A percentile compares a stretch with the other conserved stretches of the same genome.
Conservation (phyloP, 1,284 basidiomycete species). For the Kalmanozyma brasiliensis region DNA sequence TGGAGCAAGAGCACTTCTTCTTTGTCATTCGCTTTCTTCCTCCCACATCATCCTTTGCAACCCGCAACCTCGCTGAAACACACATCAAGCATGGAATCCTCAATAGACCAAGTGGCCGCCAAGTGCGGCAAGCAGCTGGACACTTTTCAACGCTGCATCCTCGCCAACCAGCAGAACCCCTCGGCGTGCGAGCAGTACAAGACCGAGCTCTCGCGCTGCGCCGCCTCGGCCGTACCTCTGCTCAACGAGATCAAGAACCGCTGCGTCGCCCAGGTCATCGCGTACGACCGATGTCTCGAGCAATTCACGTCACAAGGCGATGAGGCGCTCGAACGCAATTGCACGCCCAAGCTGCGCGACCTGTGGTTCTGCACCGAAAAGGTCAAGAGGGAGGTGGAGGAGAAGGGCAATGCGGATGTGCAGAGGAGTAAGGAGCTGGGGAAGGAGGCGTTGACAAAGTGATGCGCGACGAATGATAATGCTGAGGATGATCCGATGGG, state of each 20-base stretch:
- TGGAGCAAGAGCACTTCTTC: conserved; percentile 15
- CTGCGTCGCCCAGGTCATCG: conserved; percentile 53
- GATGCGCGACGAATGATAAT: neutral
- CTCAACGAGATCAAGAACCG: conserved; percentile 60
- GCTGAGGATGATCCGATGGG: no score
- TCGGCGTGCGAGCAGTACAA: conserved; percentile 51
- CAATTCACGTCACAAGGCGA: conserved; percentile 42
- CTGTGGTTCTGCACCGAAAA: conserved; percentile 62
- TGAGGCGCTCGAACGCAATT: conserved; percentile 53
- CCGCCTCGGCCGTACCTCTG: conserved; percentile 58
- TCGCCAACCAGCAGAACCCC: conserved; percentile 55
- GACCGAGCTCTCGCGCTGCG: conserved; percentile 54
- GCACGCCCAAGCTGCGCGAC: conserved; percentile 54
- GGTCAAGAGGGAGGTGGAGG: conserved; percentile 54
- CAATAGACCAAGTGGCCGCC: conserved; percentile 53
- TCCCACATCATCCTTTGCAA: conserved; percentile 3
- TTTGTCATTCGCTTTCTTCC: neutral
- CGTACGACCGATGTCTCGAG: conserved; percentile 61
- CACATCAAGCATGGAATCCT: conserved; percentile 38
- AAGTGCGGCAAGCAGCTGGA: conserved; percentile 55
- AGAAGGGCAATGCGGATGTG: conserved; percentile 15
- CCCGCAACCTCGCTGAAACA: neutral
- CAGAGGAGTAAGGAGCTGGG: conserved; percentile 20
- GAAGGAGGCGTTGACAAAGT: conserved; percentile 33
- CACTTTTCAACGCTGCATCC: conserved; percentile 63